Evolutionary conservation across 1,284 basidiomycete genomes (phyloP), one percentile per base, ranked within the genome.

Genomic region (Cryptococcus jaspeensis): DNA sequence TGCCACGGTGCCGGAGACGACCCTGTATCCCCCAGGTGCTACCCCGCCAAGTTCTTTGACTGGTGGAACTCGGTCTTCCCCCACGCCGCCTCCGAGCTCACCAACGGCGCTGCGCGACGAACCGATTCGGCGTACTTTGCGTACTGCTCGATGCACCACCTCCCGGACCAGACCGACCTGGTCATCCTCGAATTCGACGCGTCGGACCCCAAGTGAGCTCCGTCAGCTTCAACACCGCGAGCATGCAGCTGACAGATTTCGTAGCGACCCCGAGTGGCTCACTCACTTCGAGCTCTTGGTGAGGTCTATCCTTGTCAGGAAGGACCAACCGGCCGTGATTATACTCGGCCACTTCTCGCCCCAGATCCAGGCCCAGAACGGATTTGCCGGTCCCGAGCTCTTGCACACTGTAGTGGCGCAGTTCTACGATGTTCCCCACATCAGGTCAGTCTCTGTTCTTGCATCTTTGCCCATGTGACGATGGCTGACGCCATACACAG

Each of bases 41-140:
- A 94, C 76, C 92, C 93, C 0, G 85, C 88, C n/a, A 84, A 85
- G 46, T 90, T 97, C 79, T 96, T 96, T 80, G 82, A 87, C 56
- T 97, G 93, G 93, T 94, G 92, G 88, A 92, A 94, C 78, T 84
- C 82, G 50, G 84, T 96, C 11, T 97, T 97, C 79, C 93, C 93
- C 1, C 90, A 97, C 76, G 92, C 92, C 0, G 89, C 89, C 1
- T 91, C 90, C 9, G 92, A 96, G 75, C 84, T 97, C 63, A 96
- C 93, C n/a, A 96, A 96, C 74, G 93, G 93, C 28, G 93, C 93
- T 1, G 87, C 92, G 81, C 84, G 91, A 18, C 84, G 86, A 47
- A 92, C 91, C 37, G 88, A 88, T 76, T 92, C 92, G 7, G 87
- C 87, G 4, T 97, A 97, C 79, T 97, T 92, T 80, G 89, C 87